Evolutionary conservation across 2,329 filamentous ascomycete species (phyloP).

Genomic region (Ceratocystis cacaofunesta): DNA sequence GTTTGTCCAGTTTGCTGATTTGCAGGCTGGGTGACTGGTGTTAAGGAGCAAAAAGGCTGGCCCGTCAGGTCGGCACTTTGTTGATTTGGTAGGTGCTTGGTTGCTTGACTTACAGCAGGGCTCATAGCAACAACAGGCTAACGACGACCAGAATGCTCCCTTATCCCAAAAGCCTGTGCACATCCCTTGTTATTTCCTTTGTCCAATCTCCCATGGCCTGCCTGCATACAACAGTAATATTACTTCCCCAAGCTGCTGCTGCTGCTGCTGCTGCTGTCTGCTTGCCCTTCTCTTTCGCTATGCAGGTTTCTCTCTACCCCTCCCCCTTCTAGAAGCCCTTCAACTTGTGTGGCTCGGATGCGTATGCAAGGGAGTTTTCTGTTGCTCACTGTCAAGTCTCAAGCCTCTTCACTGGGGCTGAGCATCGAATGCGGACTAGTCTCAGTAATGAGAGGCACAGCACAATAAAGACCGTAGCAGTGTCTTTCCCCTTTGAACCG

Average conservation of each 20-base stretch:
- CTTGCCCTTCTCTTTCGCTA: not conserved
- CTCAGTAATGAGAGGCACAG: not conserved
- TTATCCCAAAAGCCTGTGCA: not conserved
- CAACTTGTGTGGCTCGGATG: not conserved
- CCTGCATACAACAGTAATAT: not conserved
- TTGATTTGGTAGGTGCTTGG: not conserved
- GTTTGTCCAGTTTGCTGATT: not conserved
- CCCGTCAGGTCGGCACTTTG: not conserved
- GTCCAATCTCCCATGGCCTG: not conserved
- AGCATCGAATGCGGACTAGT: not conserved
- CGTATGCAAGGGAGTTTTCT: not conserved
- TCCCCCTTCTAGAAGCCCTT: slow-evolving; percentile 4
- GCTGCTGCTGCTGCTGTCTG: not conserved
- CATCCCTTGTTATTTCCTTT: not conserved
- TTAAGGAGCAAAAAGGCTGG: not conserved
- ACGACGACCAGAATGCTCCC: too few relatives aligned
- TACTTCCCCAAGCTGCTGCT: not conserved
- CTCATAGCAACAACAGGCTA: too few relatives aligned
- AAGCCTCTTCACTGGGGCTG: not conserved
- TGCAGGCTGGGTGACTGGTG: not conserved
- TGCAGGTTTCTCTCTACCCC: not conserved
- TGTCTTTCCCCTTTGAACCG: too few relatives aligned
- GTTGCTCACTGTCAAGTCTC: not conserved
- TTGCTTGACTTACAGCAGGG: too few relatives aligned
- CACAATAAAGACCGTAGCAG: not conserved